Base-by-base conservation (phyloP, 768 basidiomycete species). In the Podaxis rugospora region DNA sequence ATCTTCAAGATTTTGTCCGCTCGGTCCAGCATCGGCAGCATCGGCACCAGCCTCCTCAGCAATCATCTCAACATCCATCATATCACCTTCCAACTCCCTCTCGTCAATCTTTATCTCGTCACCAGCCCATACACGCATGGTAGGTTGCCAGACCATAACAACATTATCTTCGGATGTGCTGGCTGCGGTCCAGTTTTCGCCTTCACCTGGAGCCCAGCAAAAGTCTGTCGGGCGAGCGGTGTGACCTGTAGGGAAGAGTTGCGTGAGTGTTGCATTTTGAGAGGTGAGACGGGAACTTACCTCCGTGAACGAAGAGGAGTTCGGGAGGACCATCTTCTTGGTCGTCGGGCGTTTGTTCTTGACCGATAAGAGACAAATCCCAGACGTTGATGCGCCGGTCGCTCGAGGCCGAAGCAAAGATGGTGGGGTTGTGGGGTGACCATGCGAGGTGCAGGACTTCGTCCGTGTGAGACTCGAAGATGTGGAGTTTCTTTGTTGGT, bases 291-390 rank as follows among this genome's bases (percentile, higher is more conserved):
- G 6, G 32, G 32, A 32, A 57, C 65, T 71, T 78, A 85, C 90
- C 97, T 66, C 97, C 97, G 66, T 99, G 97, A 51, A 98, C 84
- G 73, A 99, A 99, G 65, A 98, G 74, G 61, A 98, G 75, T 72
- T 99, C 97, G 0, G 97, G 97, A 14, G 97, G 95, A 1, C 97
- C 97, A 68, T 99, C 97, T 71, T 99, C 97, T 61, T 94, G 92
- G 69, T 99, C 97, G 65, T 99, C 97, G 3, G 96, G 97, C 1
- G 93, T 92, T 73, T 99, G 97, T 71, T 99, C 97, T 42, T 89
- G 83, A 0, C 97, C 97, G 63, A 98, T 96, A 62, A 89, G 83
- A 23, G 86, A 81, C 60, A 98, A 72, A 75, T 99, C 95, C 97
- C 97, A 99, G 51, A 98, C 78, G 67, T 97, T 95, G 64, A 99